Conservation (phyloP, 768 basidiomycete species). For the Imleria badia region DNA sequence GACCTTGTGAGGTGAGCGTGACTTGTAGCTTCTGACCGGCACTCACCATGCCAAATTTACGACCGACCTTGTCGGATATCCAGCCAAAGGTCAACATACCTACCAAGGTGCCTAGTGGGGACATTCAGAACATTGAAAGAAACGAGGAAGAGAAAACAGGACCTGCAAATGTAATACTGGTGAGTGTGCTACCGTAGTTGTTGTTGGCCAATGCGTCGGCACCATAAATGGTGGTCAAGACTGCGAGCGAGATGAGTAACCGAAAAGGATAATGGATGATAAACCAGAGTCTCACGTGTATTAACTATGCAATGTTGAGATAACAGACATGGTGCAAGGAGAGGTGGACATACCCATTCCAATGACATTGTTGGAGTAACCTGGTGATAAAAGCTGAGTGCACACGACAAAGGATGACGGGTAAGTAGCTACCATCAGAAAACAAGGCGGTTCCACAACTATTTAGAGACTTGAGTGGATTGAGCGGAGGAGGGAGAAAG, state of each 20-base stretch:
- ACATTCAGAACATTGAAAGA: slow-evolving; percentile 63
- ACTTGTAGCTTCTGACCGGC: not conserved
- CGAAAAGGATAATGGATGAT: not conserved
- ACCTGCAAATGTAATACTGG: slow-evolving; percentile 78
- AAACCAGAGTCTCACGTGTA: slow-evolving; percentile 47
- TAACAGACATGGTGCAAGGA: not conserved
- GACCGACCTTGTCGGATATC: slow-evolving; percentile 82
- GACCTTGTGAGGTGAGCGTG: slow-evolving; percentile 12
- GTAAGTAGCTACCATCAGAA: slow-evolving; percentile 62
- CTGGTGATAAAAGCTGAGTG: slow-evolving; percentile 35
- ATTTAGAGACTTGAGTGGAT: slow-evolving; percentile 3
- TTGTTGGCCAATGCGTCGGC: slow-evolving; percentile 45
- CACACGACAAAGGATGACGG: not conserved
- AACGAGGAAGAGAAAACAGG: slow-evolving; percentile 62
- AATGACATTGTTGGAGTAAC: slow-evolving; percentile 81
- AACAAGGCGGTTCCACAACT: slow-evolving; percentile 88
- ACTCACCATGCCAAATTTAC: slow-evolving; percentile 84
- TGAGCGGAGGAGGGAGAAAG: not conserved
- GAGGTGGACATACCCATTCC: slow-evolving; percentile 57
- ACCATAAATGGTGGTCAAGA: slow-evolving; percentile 73
- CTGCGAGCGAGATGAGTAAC: slow-evolving; percentile 33
- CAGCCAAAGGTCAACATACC: slow-evolving; percentile 85
- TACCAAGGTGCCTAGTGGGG: slow-evolving; percentile 76
- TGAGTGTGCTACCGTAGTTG: slow-evolving; percentile 63
- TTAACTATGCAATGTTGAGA: slow-evolving; percentile 48